These are phyloP conservation scores for Phymatotrichopsis omnivora DNA, from an alignment of 2,329 filamentous ascomycete species.

Conservation along the genomic window DNA sequence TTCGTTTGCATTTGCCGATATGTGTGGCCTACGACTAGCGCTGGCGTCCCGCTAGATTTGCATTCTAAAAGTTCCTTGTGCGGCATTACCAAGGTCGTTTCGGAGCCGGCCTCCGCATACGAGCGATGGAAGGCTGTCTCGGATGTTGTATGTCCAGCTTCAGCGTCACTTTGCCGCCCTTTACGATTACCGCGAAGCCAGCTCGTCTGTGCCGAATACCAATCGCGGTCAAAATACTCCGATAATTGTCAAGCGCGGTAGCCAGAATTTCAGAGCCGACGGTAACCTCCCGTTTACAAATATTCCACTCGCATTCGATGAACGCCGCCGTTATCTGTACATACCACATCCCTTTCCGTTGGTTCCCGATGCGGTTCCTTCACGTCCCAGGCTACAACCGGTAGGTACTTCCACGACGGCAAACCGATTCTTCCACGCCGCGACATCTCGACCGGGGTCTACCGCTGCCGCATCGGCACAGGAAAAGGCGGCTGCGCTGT, in stretches of 20 bases:
- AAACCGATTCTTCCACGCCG: slow-evolving; percentile 27
- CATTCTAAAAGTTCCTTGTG: slow-evolving; percentile 51
- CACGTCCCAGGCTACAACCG: too few species aligned
- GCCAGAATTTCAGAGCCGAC: slow-evolving; percentile 35
- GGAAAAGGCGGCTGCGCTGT: slow-evolving; percentile 46
- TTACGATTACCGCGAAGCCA: slow-evolving; percentile 62
- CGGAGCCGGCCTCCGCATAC: slow-evolving; percentile 48
- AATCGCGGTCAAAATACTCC: too few species aligned
- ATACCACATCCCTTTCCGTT: slow-evolving; percentile 58
- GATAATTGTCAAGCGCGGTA: slow-evolving; percentile 27
- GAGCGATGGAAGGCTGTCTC: slow-evolving; percentile 44
- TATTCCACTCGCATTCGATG: slow-evolving; percentile 56
- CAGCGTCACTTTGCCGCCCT: slow-evolving; percentile 57
- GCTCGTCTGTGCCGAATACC: slow-evolving; percentile 55
- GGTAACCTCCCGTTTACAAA: slow-evolving; percentile 54
- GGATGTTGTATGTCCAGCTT: slow-evolving; percentile 47
- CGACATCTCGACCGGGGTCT: too few species aligned
- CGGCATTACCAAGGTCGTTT: slow-evolving; percentile 48
- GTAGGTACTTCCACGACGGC: slow-evolving; percentile 14
- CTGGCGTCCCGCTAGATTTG: slow-evolving; percentile 42
- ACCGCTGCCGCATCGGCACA: too few species aligned
- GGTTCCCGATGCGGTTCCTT: slow-evolving; percentile 40
- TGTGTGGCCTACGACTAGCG: slow-evolving; percentile 45
- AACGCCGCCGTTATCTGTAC: slow-evolving; percentile 51
- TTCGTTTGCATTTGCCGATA: slow-evolving; percentile 49